A percentile compares a stretch with the other conserved stretches of the same genome.
These are phyloP conservation scores for Neurospora africana DNA, from an alignment of 495 filamentous ascomycete species.

Conservation along the genomic window DNA sequence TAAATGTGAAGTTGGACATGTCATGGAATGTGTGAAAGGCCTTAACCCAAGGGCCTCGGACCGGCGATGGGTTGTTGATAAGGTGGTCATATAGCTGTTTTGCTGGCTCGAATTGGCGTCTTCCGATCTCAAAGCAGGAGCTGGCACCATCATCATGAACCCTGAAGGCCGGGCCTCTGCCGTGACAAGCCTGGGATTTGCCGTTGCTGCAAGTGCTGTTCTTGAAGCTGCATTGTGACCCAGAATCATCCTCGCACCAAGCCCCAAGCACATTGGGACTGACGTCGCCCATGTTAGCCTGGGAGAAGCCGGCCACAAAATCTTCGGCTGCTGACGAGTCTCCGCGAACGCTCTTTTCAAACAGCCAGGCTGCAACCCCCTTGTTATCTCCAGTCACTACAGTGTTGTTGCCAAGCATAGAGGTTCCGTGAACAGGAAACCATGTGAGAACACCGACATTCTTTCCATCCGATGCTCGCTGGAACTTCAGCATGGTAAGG, in stretches of 20 bases:
- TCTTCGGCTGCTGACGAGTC: conserved; percentile 45
- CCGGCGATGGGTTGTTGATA: conserved; percentile 32
- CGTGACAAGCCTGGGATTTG: conserved; percentile 68
- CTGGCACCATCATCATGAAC: conserved; percentile 61
- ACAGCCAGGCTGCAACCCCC: conserved; percentile 78
- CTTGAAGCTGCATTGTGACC: conserved; percentile 56
- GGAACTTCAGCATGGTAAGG: conserved; percentile 74
- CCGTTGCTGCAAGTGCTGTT: conserved; percentile 69
- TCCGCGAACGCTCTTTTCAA: conserved; percentile 58
- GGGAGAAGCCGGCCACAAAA: conserved; percentile 92
- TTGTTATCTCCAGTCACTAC: conserved; percentile 92
- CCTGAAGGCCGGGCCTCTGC: conserved; percentile 70
- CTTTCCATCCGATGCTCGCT: conserved; percentile 58
- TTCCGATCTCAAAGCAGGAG: conserved; percentile 71
- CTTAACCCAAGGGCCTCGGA: conserved; percentile 54
- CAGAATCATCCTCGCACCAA: conserved; percentile 71
- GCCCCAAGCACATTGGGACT: conserved; percentile 81
- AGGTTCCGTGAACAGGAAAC: conserved; percentile 92
- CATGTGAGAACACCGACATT: conserved; percentile 75
- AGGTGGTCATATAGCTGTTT: conserved; percentile 51
- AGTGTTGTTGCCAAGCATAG: conserved; percentile 86
- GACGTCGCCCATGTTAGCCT: conserved; percentile 89
- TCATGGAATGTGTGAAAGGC: conserved; percentile 68
- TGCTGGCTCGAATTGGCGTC: conserved; percentile 60
- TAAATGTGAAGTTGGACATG: conserved; percentile 64